Evolutionary conservation across 805 yeast species (phyloP).

Genomic region (Vanderwaltozyma tropicalis): DNA sequence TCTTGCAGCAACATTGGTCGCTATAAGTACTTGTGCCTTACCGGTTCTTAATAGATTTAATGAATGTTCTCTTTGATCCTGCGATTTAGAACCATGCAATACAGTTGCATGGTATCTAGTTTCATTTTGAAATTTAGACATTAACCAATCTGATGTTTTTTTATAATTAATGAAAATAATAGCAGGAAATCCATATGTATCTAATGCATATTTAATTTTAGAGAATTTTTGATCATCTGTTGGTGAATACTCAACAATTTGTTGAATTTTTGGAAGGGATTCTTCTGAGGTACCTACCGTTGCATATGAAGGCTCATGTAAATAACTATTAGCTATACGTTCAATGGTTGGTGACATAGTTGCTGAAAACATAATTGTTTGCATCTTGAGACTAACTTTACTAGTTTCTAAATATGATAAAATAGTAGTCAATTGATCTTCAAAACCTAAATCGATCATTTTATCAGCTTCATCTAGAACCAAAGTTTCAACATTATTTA

Average conservation of each 20-base stretch:
- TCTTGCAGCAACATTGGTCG: conserved; percentile 93
- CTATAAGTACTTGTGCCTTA: conserved; percentile 55
- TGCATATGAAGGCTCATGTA: conserved; percentile 51
- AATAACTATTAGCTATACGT: conserved; percentile 50
- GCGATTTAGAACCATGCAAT: conserved; percentile 81
- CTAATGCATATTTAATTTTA: conserved; percentile 14
- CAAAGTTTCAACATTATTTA: conserved; percentile 53
- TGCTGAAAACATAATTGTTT: conserved; percentile 89
- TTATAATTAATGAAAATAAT: conserved; percentile 78
- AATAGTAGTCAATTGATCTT: conserved; percentile 59
- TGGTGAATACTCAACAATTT: conserved; percentile 46
- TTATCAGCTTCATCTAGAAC: conserved; percentile 92
- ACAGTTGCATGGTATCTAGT: conserved; percentile 43
- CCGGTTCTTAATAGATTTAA: conserved; percentile 48
- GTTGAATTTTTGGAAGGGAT: conserved; percentile 48
- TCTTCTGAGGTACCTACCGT: conserved; percentile 59
- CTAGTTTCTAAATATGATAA: conserved; percentile 38
- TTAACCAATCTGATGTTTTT: conserved; percentile 58
- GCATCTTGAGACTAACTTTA: conserved; percentile 27
- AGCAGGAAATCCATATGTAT: conserved; percentile 41
- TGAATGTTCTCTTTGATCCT: conserved; percentile 76
- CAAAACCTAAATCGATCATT: conserved; percentile 94
- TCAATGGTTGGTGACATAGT: conserved; percentile 76
- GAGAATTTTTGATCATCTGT: conserved; percentile 37
- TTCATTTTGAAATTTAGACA: conserved; percentile 37